A percentile compares a stretch with the other conserved stretches of the same genome.
These are phyloP conservation scores for Podila epicladia DNA, from an alignment of 192 early-diverging fungal species.

Conservation along the genomic window DNA sequence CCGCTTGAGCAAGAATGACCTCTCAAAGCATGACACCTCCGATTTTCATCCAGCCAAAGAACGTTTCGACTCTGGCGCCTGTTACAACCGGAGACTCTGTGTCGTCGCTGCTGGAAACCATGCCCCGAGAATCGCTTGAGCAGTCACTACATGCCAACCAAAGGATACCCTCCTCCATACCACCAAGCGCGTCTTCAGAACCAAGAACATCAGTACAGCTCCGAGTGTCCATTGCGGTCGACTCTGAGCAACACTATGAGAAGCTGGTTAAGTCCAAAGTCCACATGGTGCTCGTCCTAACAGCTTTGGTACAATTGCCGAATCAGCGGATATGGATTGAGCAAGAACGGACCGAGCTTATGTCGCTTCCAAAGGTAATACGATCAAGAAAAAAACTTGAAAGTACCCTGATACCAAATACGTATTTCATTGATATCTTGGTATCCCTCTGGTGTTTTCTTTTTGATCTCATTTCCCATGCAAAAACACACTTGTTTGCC, in stretches of 20 bases:
- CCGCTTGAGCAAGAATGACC: constrained; percentile 1
- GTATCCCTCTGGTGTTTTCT: neutral
- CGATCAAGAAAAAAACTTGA: neutral
- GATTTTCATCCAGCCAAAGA: constrained; percentile 8
- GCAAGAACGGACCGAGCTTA: constrained; percentile 36
- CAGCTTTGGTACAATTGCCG: constrained; percentile 22
- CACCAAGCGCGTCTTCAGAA: too few relatives aligned
- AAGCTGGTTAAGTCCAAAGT: constrained; percentile 25
- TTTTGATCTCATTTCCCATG: neutral
- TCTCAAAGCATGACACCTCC: neutral
- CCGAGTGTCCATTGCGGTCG: constrained; percentile 32
- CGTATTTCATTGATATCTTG: too few relatives aligned
- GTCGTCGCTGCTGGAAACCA: neutral
- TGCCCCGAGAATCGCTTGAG: neutral
- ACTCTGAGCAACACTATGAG: constrained; percentile 24
- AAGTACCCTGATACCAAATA: neutral
- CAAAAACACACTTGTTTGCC: neutral
- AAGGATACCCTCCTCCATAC: neutral
- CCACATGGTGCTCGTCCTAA: constrained; percentile 34
- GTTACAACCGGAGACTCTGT: constrained; percentile 4
- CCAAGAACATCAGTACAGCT: constrained; percentile 15
- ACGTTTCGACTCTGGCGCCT: constrained; percentile 24
- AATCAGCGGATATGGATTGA: constrained; percentile 29
- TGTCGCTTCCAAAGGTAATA: constrained; percentile 29
- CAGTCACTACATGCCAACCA: neutral